phyloP scores from a whole-genome alignment of 192 early-diverging fungal genomes.

The Jimgerdemannia lactiflua region DNA sequence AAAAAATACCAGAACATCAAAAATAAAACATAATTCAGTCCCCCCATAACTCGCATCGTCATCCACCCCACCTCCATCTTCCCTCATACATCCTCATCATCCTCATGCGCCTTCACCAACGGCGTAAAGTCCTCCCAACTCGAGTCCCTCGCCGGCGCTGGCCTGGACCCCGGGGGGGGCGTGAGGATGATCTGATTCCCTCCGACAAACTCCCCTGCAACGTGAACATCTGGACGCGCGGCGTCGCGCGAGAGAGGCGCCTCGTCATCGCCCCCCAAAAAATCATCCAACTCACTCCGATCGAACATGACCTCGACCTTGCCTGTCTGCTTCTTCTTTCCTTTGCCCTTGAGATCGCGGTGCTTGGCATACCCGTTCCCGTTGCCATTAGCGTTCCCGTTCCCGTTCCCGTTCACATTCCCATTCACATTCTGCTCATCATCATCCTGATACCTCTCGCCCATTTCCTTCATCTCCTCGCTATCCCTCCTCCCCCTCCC shows the following conservation, averaged over 20 bases:
- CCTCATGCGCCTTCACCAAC: background rate
- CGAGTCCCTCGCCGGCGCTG: background rate
- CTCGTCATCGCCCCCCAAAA: background rate
- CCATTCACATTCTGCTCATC: background rate
- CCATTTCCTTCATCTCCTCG: background rate
- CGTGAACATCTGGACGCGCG: too few relatives aligned
- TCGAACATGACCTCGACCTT: background rate
- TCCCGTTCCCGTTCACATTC: background rate
- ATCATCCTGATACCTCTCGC: background rate
- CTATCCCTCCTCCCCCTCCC: background rate
- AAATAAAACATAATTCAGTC: too few relatives aligned
- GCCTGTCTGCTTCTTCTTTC: background rate
- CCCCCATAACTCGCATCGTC: too few relatives aligned
- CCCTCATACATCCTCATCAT: background rate
- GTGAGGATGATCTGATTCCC: background rate
- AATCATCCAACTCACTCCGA: background rate
- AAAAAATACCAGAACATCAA: too few relatives aligned
- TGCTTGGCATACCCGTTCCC: background rate
- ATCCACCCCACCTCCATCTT: too few relatives aligned
- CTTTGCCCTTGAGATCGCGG: background rate
- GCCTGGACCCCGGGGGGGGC: background rate
- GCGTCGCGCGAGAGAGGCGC: background rate
- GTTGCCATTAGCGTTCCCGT: background rate
- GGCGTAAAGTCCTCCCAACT: background rate
- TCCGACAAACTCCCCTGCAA: background rate